Evolutionary conservation across 2,329 filamentous ascomycete species (phyloP).

Genomic region (Trichoderma sp.): DNA sequence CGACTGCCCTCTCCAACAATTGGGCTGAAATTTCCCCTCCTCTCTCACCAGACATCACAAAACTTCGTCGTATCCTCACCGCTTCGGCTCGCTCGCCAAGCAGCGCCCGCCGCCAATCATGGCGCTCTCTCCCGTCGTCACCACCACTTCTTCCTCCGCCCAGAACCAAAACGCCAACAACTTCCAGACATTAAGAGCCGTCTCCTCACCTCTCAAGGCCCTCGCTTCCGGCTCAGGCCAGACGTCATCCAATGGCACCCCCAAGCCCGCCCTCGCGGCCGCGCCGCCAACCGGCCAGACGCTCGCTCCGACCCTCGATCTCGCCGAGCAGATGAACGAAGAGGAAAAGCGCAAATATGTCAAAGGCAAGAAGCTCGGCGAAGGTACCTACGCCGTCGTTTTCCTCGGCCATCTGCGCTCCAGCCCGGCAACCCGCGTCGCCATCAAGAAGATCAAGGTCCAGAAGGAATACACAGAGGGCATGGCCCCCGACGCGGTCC

Average conservation of each 20-base stretch:
- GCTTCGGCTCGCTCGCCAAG: not conserved
- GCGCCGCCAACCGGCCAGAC: slow-evolving; percentile 32
- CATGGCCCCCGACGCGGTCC: slow-evolving; percentile 89
- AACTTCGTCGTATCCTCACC: not conserved
- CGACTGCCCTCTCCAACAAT: not conserved
- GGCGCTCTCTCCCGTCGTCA: slow-evolving; percentile 51
- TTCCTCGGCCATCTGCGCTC: slow-evolving; percentile 80
- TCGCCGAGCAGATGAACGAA: slow-evolving; percentile 81
- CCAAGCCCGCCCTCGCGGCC: slow-evolving; percentile 38
- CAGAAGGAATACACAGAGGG: slow-evolving; percentile 87
- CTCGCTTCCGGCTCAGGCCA: slow-evolving; percentile 41
- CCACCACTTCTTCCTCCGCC: slow-evolving; percentile 28
- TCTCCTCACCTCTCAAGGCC: slow-evolving; percentile 50
- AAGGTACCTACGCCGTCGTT: slow-evolving; percentile 96
- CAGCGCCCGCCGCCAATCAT: slow-evolving; percentile 35
- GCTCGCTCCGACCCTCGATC: slow-evolving; percentile 51
- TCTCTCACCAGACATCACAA: not conserved
- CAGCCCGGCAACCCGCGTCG: slow-evolving; percentile 74
- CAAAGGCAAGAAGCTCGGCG: slow-evolving; percentile 91
- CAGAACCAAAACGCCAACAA: slow-evolving; percentile 39
- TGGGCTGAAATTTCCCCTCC: too few relatives aligned
- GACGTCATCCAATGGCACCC: slow-evolving; percentile 50
- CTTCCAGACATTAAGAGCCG: slow-evolving; percentile 37
- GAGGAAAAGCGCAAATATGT: slow-evolving; percentile 86
- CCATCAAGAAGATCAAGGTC: slow-evolving; percentile 91